Conservation (phyloP, 2,329 filamentous ascomycete genomes). For the Xylogone sp. region DNA sequence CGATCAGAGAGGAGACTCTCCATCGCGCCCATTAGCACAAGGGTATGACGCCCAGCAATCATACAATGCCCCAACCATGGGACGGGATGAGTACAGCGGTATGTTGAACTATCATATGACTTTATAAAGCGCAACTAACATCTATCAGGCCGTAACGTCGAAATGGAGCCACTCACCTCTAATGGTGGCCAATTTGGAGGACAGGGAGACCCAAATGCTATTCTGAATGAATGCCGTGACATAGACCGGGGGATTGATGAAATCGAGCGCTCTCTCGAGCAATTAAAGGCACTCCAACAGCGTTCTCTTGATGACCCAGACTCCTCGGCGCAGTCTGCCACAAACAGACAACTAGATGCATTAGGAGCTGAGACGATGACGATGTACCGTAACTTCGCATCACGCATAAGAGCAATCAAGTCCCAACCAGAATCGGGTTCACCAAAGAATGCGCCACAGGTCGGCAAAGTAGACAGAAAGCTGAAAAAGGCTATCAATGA, state of each 20-base stretch:
- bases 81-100: slow-evolving; percentile 35
- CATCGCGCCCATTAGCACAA: slow-evolving; percentile 16
- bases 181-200: slow-evolving; percentile 44
- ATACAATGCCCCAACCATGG: slow-evolving; percentile 35
- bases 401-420: slow-evolving; percentile 79
- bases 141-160: slow-evolving; percentile 42
- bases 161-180: slow-evolving; percentile 65
- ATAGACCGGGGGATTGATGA: slow-evolving; percentile 74
- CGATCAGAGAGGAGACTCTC: slow-evolving; percentile 45
- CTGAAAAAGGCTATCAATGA: slow-evolving; percentile 77
- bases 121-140: slow-evolving; percentile 1
- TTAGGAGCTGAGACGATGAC: slow-evolving; percentile 78
- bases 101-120: slow-evolving; percentile 10
- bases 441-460: slow-evolving; percentile 72
- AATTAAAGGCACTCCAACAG: slow-evolving; percentile 61
- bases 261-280: slow-evolving; percentile 68
- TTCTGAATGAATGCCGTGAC: slow-evolving; percentile 80
- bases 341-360: slow-evolving; percentile 66
- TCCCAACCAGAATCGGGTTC: slow-evolving; percentile 71
- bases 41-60: slow-evolving; percentile 23
- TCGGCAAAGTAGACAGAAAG: slow-evolving; percentile 74
- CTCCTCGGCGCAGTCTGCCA: slow-evolving; percentile 61
- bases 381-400: slow-evolving; percentile 73
- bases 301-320: slow-evolving; percentile 72
- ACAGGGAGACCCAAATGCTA: slow-evolving; percentile 62